Evolutionary conservation across 129 eudicot genomes (phyloP).

Genomic region (Lonicera japonica): DNA sequence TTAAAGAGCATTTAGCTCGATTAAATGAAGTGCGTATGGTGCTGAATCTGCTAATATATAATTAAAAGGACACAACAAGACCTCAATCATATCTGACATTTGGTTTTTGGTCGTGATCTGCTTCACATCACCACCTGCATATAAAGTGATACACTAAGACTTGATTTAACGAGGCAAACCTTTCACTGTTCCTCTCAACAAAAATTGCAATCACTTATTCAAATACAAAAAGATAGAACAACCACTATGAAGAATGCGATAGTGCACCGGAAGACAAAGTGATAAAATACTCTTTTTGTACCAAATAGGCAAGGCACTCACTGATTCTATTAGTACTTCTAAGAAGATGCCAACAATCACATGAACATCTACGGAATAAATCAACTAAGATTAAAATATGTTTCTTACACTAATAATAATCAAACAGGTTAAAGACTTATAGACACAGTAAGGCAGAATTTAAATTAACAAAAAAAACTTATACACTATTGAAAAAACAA

Average conservation of each 20-base stretch:
- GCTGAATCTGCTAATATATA: not conserved
- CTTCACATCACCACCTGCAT: constrained; percentile 93
- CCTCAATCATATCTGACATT: constrained; percentile 64
- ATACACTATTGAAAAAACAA: constrained; percentile 1
- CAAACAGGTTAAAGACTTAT: not conserved
- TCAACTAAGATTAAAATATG: constrained; percentile 1
- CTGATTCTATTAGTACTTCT: not conserved
- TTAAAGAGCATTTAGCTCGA: not conserved
- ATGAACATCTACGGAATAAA: constrained; percentile 7
- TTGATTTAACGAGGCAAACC: constrained; percentile 3
- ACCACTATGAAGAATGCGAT: not conserved
- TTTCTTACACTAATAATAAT: constrained; percentile 5
- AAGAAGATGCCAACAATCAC: not conserved
- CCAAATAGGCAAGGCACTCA: constrained; percentile 4
- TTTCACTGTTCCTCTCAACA: not conserved
- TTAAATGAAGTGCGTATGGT: not conserved
- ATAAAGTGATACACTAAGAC: constrained; percentile 33
- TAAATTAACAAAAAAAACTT: not conserved
- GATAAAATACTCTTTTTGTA: not conserved
- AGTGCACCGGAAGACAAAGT: not conserved
- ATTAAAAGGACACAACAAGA: constrained; percentile 29
- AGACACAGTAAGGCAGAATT: not conserved
- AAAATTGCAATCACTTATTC: not conserved
- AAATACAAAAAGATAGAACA: not conserved
- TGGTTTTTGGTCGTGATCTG: constrained; percentile 40